Conservation (phyloP, 2,329 filamentous ascomycete species). For the Lecanicillium sp. region DNA sequence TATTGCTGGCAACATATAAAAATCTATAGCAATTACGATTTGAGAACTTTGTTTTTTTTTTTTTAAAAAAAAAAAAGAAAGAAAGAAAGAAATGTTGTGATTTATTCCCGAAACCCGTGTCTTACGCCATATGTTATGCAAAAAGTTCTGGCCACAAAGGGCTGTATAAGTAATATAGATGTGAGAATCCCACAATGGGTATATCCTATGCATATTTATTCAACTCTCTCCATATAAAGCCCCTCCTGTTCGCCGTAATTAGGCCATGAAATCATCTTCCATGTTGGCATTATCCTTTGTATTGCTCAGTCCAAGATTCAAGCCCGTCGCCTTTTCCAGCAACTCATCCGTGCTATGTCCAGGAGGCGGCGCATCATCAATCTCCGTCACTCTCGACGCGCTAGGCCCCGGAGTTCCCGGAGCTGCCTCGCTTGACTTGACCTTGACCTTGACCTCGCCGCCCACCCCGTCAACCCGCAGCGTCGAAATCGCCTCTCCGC, state of each 20-base stretch:
- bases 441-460: slow-evolving; percentile 48
- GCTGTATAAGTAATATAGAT: background rate
- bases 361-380: slow-evolving; percentile 2
- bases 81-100: too few relatives aligned
- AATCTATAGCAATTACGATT: too few relatives aligned
- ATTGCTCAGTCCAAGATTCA: slow-evolving; percentile 28
- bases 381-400: too few relatives aligned
- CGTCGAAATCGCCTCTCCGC: slow-evolving; percentile 29
- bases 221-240: background rate
- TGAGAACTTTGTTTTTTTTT: too few relatives aligned
- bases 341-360: slow-evolving; percentile 26
- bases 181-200: background rate
- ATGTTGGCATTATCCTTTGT: slow-evolving; percentile 21
- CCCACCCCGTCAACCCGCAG: slow-evolving; percentile 47
- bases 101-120: too few relatives aligned
- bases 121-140: too few relatives aligned
- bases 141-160: too few relatives aligned
- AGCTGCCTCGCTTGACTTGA: slow-evolving; percentile 27
- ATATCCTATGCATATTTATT: slow-evolving; percentile 3
- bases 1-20: too few relatives aligned
- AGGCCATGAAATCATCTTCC: slow-evolving; percentile 39
- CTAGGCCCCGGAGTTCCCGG: slow-evolving; percentile 15
- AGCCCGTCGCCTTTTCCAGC: slow-evolving; percentile 32
- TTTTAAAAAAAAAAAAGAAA: too few relatives aligned
- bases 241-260: too few relatives aligned